phyloP scores from a whole-genome alignment of 169 alveolate genomes.

The Besnoitia besnoiti region DNA sequence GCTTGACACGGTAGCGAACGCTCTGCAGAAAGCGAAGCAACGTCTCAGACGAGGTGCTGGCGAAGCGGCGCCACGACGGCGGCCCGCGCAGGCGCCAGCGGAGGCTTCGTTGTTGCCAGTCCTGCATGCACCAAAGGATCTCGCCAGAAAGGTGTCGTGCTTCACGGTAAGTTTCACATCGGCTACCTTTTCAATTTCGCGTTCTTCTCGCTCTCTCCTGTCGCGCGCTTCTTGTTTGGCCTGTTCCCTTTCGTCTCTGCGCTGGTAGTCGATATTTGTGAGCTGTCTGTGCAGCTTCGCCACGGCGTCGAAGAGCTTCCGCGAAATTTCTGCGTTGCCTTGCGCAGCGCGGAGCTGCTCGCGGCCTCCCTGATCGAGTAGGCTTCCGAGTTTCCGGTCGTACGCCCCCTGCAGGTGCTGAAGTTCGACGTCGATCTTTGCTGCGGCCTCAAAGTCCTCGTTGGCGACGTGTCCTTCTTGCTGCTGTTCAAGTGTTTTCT shows the following conservation, averaged over 20 bases:
- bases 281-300: background rate
- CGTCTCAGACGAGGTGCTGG: background rate
- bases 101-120: too few species aligned
- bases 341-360: background rate
- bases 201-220: background rate
- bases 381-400: background rate
- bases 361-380: background rate
- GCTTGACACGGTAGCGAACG: background rate
- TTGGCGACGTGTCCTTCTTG: background rate
- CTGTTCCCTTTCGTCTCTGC: background rate
- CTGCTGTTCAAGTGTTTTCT: background rate
- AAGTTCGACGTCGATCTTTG: background rate
- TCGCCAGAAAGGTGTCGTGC: background rate
- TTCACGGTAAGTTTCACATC: background rate
- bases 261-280: background rate
- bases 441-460: conserved; percentile 25
- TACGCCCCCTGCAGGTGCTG: background rate
- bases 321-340: background rate
- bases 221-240: background rate
- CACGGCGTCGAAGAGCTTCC: background rate
- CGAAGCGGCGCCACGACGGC: background rate
- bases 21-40: background rate
- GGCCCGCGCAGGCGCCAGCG: background rate
- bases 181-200: too few species aligned
- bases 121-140: background rate